phyloP scores from a whole-genome alignment of 352 stramenopile genomes.

The Pythium vanterpoolii region DNA sequence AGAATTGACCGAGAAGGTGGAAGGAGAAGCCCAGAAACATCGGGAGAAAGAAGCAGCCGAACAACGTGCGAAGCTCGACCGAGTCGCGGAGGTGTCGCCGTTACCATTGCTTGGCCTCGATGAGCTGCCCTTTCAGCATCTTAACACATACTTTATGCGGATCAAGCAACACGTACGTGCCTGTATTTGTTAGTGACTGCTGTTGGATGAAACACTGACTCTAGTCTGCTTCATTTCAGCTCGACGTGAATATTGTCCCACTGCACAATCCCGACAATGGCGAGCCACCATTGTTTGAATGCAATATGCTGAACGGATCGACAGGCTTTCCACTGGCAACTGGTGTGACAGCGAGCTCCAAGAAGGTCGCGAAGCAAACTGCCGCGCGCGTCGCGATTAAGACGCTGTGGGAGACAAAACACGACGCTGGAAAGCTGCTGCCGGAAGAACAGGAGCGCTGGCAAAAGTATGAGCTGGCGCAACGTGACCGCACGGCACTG shows the following conservation, averaged over 20 bases:
- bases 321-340: conserved; percentile 39
- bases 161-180: conserved; percentile 51
- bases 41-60: conserved; percentile 32
- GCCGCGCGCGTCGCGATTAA: conserved; percentile 60
- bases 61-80: conserved; percentile 31
- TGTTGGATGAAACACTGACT: not conserved
- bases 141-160: conserved; percentile 63
- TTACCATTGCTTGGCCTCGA: conserved; percentile 71
- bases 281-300: conserved; percentile 62
- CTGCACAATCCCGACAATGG: conserved; percentile 45
- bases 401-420: conserved; percentile 78
- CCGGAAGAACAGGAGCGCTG: conserved; percentile 63
- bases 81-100: conserved; percentile 32
- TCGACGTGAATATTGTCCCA: conserved; percentile 44
- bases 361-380: conserved; percentile 72
- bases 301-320: conserved; percentile 39
- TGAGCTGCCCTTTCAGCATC: conserved; percentile 30
- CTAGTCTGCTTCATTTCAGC: conserved; percentile 10
- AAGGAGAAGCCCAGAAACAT: conserved; percentile 10
- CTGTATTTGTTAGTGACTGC: not conserved
- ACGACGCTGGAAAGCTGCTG: conserved; percentile 40
- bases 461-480: conserved; percentile 35
- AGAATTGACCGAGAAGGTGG: conserved; percentile 18
- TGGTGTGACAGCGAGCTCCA: conserved; percentile 53
- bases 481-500: conserved; percentile 33